These are phyloP conservation scores for Calonectria leucothoes DNA, from an alignment of 2,329 filamentous ascomycete species.

Conservation along the genomic window DNA sequence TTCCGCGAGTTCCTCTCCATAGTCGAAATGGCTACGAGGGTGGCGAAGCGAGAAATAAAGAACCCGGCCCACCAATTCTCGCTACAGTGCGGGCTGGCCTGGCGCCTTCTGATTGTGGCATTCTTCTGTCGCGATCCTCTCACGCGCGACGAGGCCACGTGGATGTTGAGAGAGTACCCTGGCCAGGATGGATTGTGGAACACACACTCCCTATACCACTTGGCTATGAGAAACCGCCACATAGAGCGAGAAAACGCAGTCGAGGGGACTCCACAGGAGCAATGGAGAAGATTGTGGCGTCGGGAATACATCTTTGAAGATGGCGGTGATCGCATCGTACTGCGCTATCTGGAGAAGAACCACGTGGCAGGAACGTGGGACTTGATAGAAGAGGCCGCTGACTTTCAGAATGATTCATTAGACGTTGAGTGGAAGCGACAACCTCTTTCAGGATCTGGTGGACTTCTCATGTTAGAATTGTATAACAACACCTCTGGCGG, in stretches of 20 bases:
- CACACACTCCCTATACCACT: constrained; percentile 39
- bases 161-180: constrained; percentile 47
- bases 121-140: constrained; percentile 48
- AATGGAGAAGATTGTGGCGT: constrained; percentile 47
- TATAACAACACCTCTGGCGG: constrained; percentile 2
- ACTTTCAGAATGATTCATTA: constrained; percentile 24
- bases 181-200: constrained; percentile 49
- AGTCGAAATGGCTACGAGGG: constrained; percentile 39
- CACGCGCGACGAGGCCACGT: constrained; percentile 45
- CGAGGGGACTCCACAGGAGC: constrained; percentile 43
- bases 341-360: constrained; percentile 45
- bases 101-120: constrained; percentile 36
- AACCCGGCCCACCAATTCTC: constrained; percentile 34
- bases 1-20: constrained; percentile 50
- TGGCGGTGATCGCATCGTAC: constrained; percentile 45
- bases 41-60: constrained; percentile 19
- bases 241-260: constrained; percentile 43
- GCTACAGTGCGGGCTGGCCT: constrained; percentile 45
- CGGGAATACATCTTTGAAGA: constrained; percentile 51
- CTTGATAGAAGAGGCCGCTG: constrained; percentile 31
- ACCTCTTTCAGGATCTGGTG: constrained; percentile 28
- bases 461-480: constrained; percentile 29
- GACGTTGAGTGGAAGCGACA: constrained; percentile 29
- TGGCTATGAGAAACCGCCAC: constrained; percentile 40
- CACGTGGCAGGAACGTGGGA: constrained; percentile 26